Conservation (phyloP, 306 rosid genomes). For the Adenanthera pavonina region DNA sequence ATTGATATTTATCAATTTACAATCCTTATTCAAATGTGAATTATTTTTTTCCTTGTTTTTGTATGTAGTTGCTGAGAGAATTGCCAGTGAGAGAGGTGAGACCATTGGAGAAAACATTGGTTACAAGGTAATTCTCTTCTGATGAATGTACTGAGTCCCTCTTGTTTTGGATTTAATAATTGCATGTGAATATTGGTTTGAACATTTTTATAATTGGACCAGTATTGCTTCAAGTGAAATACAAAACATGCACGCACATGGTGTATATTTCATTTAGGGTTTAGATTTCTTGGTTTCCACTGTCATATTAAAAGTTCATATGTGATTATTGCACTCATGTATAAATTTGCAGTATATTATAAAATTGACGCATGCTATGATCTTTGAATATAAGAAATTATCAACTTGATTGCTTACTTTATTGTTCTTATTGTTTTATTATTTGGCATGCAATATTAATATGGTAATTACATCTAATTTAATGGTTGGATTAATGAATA, state of each 20-base stretch:
- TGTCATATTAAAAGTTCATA: background rate
- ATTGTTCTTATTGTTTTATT: background rate
- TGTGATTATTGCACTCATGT: background rate
- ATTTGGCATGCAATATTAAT: background rate
- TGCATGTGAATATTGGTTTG: conserved; percentile 4
- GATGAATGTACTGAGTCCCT: conserved; percentile 1
- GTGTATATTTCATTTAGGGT: background rate
- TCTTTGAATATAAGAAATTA: background rate
- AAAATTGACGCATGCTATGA: background rate
- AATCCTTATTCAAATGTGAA: conserved; percentile 36
- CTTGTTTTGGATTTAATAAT: conserved; percentile 28
- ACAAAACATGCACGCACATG: background rate
- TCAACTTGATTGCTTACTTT: background rate
- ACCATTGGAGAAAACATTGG: conserved; percentile 76
- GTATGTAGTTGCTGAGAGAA: conserved; percentile 86
- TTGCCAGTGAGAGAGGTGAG: conserved; percentile 85
- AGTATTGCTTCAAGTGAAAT: conserved; percentile 24
- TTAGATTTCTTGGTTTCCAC: background rate
- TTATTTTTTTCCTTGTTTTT: conserved; percentile 27
- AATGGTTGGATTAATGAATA: background rate
- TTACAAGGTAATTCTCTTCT: conserved; percentile 77
- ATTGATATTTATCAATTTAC: background rate
- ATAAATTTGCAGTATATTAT: background rate
- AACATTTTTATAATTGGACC: conserved; percentile 11
- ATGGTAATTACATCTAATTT: background rate